Percentiles rank a stretch among this genome's conserved stretches.
Evolutionary conservation across 2,329 filamentous ascomycete species (phyloP).

Genomic region (Aspergillus flavus): DNA sequence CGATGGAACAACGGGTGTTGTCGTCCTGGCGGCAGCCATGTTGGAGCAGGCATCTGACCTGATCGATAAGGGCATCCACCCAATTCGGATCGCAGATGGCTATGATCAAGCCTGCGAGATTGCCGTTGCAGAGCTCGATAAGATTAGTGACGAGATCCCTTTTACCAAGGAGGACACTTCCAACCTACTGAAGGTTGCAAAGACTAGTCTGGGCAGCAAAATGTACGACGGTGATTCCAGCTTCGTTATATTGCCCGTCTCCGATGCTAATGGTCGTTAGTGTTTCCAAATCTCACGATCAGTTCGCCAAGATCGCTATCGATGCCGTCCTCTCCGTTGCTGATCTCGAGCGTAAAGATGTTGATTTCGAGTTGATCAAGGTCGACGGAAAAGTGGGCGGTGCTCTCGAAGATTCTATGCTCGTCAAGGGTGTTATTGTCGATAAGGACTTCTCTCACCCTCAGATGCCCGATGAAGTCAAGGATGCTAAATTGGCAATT

Average conservation of each 20-base stretch:
- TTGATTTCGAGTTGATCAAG: conserved; percentile 99
- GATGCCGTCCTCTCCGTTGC: conserved; percentile 96
- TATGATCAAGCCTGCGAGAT: conserved; percentile 98
- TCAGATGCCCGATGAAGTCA: conserved; percentile 96
- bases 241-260: neutral
- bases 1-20: conserved; percentile 96
- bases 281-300: conserved; percentile 97
- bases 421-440: conserved; percentile 97
- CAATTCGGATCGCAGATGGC: conserved; percentile 96
- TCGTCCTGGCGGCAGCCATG: conserved; percentile 90
- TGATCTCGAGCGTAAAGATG: conserved; percentile 92
- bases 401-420: conserved; percentile 84
- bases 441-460: conserved; percentile 99
- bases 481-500: conserved; percentile 95
- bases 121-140: conserved; percentile 87
- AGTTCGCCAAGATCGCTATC: conserved; percentile 95
- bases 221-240: conserved; percentile 55
- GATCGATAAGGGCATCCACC: conserved; percentile 99
- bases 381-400: conserved; percentile 98
- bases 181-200: conserved; percentile 92
- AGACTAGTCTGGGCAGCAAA: conserved; percentile 95
- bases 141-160: conserved; percentile 86
- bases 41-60: conserved; percentile 95
- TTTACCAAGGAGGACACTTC: conserved; percentile 78
- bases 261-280: conserved; percentile 27